phyloP scores from a whole-genome alignment of 495 filamentous ascomycete species.

The Penicillium cosmopolitanum region DNA sequence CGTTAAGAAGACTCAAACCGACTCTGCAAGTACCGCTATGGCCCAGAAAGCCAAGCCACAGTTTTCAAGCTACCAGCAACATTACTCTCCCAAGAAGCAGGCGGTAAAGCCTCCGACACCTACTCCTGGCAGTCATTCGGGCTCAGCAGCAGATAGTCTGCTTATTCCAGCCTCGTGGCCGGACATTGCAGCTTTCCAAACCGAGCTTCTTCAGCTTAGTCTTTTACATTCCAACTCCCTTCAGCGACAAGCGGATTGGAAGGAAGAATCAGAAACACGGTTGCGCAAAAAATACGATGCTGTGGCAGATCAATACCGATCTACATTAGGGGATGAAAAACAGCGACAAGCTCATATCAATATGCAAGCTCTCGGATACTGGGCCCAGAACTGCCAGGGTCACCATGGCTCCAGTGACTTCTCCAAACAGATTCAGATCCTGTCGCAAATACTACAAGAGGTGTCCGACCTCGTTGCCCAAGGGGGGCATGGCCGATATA shows the following conservation, averaged over 20 bases:
- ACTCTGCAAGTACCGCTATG: constrained; percentile 19
- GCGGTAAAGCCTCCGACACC: constrained; percentile 59
- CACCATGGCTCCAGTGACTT: constrained; percentile 35
- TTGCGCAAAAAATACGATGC: constrained; percentile 45
- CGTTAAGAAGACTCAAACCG: constrained; percentile 21
- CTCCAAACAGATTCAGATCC: constrained; percentile 44
- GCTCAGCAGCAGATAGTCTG: constrained; percentile 15
- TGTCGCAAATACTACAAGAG: constrained; percentile 50
- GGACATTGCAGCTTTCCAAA: constrained; percentile 66
- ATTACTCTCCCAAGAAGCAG: constrained; percentile 68
- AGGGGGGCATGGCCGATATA: constrained; percentile 37
- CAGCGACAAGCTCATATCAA: constrained; percentile 46
- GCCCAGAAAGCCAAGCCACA: constrained; percentile 48
- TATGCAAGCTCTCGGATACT: constrained; percentile 40
- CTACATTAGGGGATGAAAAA: constrained; percentile 39
- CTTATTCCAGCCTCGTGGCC: constrained; percentile 50
- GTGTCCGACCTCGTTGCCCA: constrained; percentile 37
- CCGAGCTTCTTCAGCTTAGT: constrained; percentile 73
- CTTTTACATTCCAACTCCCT: constrained; percentile 60
- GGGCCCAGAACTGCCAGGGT: constrained; percentile 41
- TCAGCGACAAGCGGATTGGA: constrained; percentile 41
- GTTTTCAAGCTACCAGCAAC: constrained; percentile 71
- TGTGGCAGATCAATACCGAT: constrained; percentile 40
- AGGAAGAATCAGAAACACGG: constrained; percentile 32
- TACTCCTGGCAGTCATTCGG: constrained; percentile 11